Percentiles rank a stretch among this genome's conserved stretches.
phyloP scores from a whole-genome alignment of 1,284 basidiomycete genomes.

The Cryptococcus deneoformans region DNA sequence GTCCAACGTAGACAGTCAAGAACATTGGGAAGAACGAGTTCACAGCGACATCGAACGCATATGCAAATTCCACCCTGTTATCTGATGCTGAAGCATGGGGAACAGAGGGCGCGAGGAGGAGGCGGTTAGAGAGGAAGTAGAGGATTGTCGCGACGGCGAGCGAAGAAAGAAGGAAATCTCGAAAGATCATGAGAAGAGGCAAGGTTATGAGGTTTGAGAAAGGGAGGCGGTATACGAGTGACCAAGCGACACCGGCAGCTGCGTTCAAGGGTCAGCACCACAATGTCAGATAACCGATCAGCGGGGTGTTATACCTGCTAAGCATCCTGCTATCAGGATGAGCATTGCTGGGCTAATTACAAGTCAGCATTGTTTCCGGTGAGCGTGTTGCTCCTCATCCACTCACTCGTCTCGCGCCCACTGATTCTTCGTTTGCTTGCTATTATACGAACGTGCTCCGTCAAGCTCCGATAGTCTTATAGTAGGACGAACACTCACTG shows the following conservation, averaged over 20 bases:
- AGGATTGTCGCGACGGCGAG: constrained; percentile 69
- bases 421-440: constrained; percentile 91
- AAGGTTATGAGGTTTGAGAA: constrained; percentile 60
- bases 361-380: neutral
- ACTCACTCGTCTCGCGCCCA: constrained; percentile 84
- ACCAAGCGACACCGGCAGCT: constrained; percentile 81
- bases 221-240: constrained; percentile 70
- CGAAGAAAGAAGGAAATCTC: constrained; percentile 79
- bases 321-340: constrained; percentile 72
- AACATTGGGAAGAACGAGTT: constrained; percentile 93
- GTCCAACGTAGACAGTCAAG: constrained; percentile 78
- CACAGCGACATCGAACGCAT: constrained; percentile 91
- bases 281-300: neutral
- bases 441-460: constrained; percentile 4
- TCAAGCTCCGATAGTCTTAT: neutral
- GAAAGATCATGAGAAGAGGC: constrained; percentile 74
- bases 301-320: constrained; percentile 58
- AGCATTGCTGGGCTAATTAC: constrained; percentile 71
- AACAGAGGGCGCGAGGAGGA: constrained; percentile 66
- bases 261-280: constrained; percentile 1
- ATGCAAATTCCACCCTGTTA: constrained; percentile 80
- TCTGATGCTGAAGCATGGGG: constrained; percentile 63
- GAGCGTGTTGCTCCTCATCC: neutral
- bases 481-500: constrained; percentile 30
- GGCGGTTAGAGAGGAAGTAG: constrained; percentile 74